Evolutionary conservation across 371 early-diverging fungal genomes (phyloP).

Genomic region (Capillidium heterosporum): DNA sequence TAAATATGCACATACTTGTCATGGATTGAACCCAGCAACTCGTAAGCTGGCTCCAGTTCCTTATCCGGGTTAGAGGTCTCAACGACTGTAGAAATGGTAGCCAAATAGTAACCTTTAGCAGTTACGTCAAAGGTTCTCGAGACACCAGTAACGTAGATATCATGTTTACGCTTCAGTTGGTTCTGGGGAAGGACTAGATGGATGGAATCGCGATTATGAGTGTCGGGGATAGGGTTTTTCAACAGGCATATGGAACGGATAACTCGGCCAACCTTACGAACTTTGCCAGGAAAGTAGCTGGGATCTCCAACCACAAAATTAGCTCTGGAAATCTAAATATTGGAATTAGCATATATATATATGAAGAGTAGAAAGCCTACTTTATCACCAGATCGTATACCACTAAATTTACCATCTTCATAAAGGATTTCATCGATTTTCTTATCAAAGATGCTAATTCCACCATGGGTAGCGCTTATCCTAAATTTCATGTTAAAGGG

Average conservation of each 20-base stretch:
- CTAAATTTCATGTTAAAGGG: not conserved
- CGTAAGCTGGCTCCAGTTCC: conserved; percentile 75
- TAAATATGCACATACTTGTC: conserved; percentile 27
- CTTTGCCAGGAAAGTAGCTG: conserved; percentile 66
- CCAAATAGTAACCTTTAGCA: conserved; percentile 61
- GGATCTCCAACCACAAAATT: conserved; percentile 90
- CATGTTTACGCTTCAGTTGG: conserved; percentile 69
- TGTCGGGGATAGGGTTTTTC: conserved; percentile 80
- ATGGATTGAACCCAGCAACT: conserved; percentile 71
- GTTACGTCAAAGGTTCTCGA: conserved; percentile 77
- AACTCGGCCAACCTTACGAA: conserved; percentile 58
- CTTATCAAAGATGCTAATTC: conserved; percentile 92
- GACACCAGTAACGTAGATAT: conserved; percentile 88
- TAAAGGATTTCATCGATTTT: conserved; percentile 79
- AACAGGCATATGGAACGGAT: conserved; percentile 91
- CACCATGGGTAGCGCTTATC: conserved; percentile 90
- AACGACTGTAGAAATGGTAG: conserved; percentile 88
- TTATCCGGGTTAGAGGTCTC: conserved; percentile 74
- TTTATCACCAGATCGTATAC: conserved; percentile 76
- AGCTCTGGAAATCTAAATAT: conserved; percentile 33
- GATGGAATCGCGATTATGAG: conserved; percentile 74
- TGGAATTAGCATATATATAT: not conserved
- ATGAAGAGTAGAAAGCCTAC: not conserved
- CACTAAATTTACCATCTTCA: conserved; percentile 52
- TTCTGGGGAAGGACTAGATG: conserved; percentile 95